Percentiles rank a stretch among this genome's conserved stretches.
Conservation (phyloP, 75 land plant species). For the Cupressus sempervirens region DNA sequence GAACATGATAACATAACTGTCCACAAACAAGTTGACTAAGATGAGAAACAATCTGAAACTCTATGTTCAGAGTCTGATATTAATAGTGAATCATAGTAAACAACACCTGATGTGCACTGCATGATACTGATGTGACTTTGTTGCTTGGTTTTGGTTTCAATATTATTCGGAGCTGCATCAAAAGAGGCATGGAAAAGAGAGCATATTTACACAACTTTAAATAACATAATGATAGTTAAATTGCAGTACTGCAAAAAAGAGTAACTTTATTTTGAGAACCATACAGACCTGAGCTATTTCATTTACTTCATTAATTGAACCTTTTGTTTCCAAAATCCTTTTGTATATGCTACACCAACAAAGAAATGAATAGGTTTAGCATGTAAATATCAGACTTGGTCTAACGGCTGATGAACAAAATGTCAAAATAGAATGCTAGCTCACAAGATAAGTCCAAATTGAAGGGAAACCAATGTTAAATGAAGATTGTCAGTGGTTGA, state of each 20-base stretch:
- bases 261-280: background rate
- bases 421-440: background rate
- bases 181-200: background rate
- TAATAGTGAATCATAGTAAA: background rate
- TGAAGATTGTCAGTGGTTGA: background rate
- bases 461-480: background rate
- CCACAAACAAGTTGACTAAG: background rate
- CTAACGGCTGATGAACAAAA: background rate
- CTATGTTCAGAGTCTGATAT: background rate
- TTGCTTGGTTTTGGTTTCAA: conserved; percentile 62
- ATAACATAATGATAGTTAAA: background rate
- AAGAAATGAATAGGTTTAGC: background rate
- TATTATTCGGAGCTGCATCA: conserved; percentile 70
- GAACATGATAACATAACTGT: conserved; percentile 94
- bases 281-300: conserved; percentile 85
- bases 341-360: conserved; percentile 64
- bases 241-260: background rate
- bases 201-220: background rate
- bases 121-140: conserved; percentile 61
- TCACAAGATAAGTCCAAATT: background rate
- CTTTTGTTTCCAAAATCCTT: conserved; percentile 49
- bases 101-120: conserved; percentile 74
- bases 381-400: background rate
- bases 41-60: background rate
- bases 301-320: conserved; percentile 71